Base-by-base conservation (phyloP, 2,329 filamentous ascomycete genomes). In the Apiospora arundinis region DNA sequence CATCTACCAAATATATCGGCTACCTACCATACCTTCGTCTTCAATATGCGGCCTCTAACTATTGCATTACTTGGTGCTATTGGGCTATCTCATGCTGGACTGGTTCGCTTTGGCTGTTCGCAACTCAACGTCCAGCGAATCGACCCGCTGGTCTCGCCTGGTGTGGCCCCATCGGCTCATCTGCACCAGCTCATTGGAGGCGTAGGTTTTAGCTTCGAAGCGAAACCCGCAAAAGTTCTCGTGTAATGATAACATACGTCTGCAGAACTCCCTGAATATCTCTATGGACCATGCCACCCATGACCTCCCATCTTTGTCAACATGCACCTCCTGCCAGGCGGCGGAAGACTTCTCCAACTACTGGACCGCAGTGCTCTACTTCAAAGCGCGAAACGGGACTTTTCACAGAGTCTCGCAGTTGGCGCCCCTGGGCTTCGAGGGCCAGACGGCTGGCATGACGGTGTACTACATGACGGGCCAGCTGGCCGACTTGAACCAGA, bases 271-370 rank as follows among this genome's bases (percentile, higher is more conserved):
- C 18, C 77, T 80, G 70, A 79, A 80, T 68, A 76, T 77, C 67
- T 56, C 67, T 46, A 69, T 69, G 67, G n/a, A 48, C 25, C 77
- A 77, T 16, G 68, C 32, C 18, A 73, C 70, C 70, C 65, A 75
- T 49, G 78, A 80, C 70, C 78, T 78, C 2, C 73, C 78, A 37
- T 73, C 68, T 21, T 69, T 67, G n/a, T 79, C 74, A 1, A 72
- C 72, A 14, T 76, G 74, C 70, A 82, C 81, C 9, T 81, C 74
- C 2, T 82, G 80, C 70, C 77, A 78, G 52, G 79, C 80, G 49
- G 77, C 74, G 8, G 79, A 82, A 65, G 79, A 81, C 72, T 74
- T 78, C 70, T 77, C 71, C 48, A 80, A 82, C 72, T 80, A 80
- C 69, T 79, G 77, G 78, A 79, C 78, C 11, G 76, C 78, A 0